Evolutionary conservation across 257 asterid species (phyloP).

Genomic region (Haberlea rhodopensis): DNA sequence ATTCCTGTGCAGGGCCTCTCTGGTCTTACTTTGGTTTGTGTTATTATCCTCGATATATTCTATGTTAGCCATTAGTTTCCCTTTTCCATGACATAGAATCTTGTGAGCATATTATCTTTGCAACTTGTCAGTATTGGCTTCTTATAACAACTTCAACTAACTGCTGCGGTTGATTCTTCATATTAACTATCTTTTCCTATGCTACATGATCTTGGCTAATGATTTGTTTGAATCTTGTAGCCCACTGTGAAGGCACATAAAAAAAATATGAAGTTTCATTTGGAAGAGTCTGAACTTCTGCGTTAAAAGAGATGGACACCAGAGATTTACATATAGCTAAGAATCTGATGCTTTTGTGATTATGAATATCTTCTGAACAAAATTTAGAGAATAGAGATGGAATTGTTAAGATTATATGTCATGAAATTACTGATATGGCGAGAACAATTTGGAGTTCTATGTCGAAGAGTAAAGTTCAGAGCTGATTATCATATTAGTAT

Average conservation of each 20-base stretch:
- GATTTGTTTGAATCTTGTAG: neutral
- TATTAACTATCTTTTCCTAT: slow-evolving; percentile 5
- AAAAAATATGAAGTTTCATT: neutral
- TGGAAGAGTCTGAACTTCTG: slow-evolving; percentile 1
- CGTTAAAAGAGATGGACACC: slow-evolving; percentile 5
- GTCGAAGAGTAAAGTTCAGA: slow-evolving; percentile 1
- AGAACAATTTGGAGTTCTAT: neutral
- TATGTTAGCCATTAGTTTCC: slow-evolving; percentile 20
- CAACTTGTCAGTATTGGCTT: slow-evolving; percentile 11
- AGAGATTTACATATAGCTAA: slow-evolving; percentile 4
- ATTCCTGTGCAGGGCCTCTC: slow-evolving; percentile 83
- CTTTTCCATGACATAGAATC: slow-evolving; percentile 6
- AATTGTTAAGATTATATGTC: neutral
- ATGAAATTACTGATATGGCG: neutral
- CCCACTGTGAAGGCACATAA: slow-evolving; percentile 9
- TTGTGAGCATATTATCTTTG: slow-evolving; percentile 9
- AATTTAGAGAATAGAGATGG: slow-evolving; percentile 3
- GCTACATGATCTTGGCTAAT: neutral
- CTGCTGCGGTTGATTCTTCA: neutral
- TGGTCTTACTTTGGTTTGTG: slow-evolving; percentile 76
- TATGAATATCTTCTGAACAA: neutral
- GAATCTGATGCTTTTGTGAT: neutral
- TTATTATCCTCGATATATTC: slow-evolving; percentile 20
- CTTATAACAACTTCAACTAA: slow-evolving; percentile 7
- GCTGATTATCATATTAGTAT: neutral